Evolutionary conservation across 768 basidiomycete species (phyloP), one percentile per base, ranked within the genome.

Genomic region (Termitomyces sp.): DNA sequence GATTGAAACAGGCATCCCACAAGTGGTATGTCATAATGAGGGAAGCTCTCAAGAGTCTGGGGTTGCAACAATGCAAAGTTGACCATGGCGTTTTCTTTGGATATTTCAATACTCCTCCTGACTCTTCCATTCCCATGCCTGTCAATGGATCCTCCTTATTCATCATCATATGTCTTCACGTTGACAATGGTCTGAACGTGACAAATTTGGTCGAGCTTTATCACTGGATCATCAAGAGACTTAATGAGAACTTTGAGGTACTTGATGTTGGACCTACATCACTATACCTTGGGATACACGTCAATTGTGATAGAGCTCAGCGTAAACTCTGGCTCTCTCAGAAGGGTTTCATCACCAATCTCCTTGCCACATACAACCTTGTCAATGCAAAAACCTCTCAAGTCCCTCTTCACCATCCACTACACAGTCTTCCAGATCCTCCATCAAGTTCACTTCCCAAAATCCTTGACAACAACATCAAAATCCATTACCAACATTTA

Each of bases 51-150:
- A 46, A 52, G 22, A n/a, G 18, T 1, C 27, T 64, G 5, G 60
- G 65, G 1, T 33, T 71, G 6, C 16, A 44, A 1, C 51, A 58
- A 0, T 66, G 65, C 10, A 60, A 66, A 0, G 56, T 66, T 0
- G 68, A 72, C 49, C 63, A 68, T 36, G 57, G 56, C 0, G 63
- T 68, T 32, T 47, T 47, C 31, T 47, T n/a, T 33, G 29, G 12
- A 7, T 33, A 33, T 12, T 47, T 18, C 12, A n/a, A 3, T 29
- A 9, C 12, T 13, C 29, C 45, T 23, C 45, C 45, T 32, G 29
- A 47, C 18, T 12, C n/a, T 68, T 58, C 60, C 0, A 45, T 67
- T 12, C 11, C 55, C 7, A 61, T 64, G 59, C 60, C 64, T 2
- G 9, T 9, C 9, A 9, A 29, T 29, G 29, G 29, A 29, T 29